Conservation (phyloP, 441 rosid species). For the Erodium chrysanthum region DNA sequence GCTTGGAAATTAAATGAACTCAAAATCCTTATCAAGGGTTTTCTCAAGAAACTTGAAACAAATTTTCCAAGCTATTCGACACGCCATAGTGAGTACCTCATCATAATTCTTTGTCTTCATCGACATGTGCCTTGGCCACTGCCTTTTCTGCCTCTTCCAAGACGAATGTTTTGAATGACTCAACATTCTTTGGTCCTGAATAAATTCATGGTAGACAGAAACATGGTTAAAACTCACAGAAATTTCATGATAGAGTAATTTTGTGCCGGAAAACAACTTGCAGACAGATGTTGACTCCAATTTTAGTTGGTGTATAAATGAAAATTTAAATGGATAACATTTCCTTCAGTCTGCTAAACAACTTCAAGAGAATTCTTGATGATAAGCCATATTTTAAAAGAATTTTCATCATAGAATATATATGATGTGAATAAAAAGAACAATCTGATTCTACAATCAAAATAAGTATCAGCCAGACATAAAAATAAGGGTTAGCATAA, state of each 20-base stretch:
- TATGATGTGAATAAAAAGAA: neutral
- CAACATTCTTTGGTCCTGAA: constrained; percentile 61
- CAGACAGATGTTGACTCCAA: neutral
- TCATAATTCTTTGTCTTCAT: constrained; percentile 51
- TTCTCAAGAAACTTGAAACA: neutral
- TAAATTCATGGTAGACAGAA: neutral
- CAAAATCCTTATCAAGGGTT: neutral
- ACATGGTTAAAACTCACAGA: neutral
- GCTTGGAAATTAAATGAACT: too few species aligned
- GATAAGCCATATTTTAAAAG: neutral
- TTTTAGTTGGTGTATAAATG: neutral
- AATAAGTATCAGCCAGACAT: neutral
- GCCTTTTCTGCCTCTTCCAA: constrained; percentile 81
- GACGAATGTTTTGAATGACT: constrained; percentile 55
- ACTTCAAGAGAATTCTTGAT: neutral
- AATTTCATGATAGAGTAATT: neutral
- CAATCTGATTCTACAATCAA: neutral
- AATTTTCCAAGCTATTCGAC: neutral
- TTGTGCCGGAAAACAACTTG: neutral
- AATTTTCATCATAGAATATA: neutral
- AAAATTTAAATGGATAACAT: neutral
- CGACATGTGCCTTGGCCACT: constrained; percentile 49
- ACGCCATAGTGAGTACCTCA: neutral
- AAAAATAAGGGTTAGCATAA: neutral
- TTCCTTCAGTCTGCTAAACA: neutral